Conservation (phyloP, 768 basidiomycete species). For the Suillus paluster region DNA sequence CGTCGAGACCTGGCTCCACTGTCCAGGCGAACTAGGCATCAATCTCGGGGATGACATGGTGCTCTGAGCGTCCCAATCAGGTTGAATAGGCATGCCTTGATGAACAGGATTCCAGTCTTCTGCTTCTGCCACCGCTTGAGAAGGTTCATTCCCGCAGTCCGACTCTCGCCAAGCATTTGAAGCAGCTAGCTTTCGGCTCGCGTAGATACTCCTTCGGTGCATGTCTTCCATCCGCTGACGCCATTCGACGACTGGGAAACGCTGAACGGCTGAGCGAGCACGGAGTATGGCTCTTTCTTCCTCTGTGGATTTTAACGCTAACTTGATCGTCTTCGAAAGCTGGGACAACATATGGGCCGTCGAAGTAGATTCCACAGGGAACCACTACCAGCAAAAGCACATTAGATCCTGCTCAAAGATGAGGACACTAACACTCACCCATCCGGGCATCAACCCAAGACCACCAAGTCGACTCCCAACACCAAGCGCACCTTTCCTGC, state of each 20-base stretch:
- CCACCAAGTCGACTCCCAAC: constrained; percentile 94
- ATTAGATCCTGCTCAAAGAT: constrained; percentile 1
- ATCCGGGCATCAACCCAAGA: constrained; percentile 96
- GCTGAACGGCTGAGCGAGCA: constrained; percentile 91
- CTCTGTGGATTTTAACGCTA: constrained; percentile 88
- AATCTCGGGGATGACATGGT: constrained; percentile 44
- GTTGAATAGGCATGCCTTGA: constrained; percentile 67
- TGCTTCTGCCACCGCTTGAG: constrained; percentile 59
- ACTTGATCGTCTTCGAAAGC: constrained; percentile 91
- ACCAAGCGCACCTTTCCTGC: constrained; percentile 94
- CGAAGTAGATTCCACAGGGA: constrained; percentile 92
- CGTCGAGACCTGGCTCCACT: constrained; percentile 66
- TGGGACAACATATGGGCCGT: constrained; percentile 96
- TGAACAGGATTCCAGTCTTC: constrained; percentile 83
- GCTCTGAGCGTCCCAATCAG: constrained; percentile 78
- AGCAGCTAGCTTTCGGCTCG: constrained; percentile 72
- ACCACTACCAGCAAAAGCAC: constrained; percentile 64
- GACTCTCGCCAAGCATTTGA: constrained; percentile 77
- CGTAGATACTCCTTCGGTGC: constrained; percentile 81
- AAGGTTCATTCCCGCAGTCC: constrained; percentile 55
- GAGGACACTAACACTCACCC: constrained; percentile 58
- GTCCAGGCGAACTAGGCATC: constrained; percentile 60
- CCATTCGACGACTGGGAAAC: constrained; percentile 98
- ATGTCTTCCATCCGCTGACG: constrained; percentile 95
- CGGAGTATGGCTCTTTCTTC: constrained; percentile 92